These are phyloP conservation scores for Neonectria ditissima DNA, from an alignment of 2,329 filamentous ascomycete species.

Conservation along the genomic window DNA sequence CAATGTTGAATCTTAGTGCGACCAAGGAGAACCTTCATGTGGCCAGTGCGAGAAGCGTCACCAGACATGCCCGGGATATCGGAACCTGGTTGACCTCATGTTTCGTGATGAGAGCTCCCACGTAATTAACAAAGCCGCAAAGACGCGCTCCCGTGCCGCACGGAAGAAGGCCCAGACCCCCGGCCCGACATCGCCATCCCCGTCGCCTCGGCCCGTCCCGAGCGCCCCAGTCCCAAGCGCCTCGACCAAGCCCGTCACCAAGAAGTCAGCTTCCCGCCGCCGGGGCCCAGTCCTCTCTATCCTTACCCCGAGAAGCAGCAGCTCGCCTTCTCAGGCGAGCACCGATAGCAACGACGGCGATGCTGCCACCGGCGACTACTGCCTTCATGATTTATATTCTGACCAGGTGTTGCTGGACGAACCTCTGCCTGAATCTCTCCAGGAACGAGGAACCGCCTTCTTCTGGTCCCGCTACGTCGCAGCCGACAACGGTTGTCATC, in stretches of 20 bases:
- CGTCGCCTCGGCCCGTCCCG: slow-evolving; percentile 27
- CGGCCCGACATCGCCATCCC: slow-evolving; percentile 33
- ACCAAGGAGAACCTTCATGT: slow-evolving; percentile 63
- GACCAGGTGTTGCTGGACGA: slow-evolving; percentile 33
- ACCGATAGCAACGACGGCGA: slow-evolving; percentile 29
- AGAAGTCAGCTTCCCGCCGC: slow-evolving; percentile 22
- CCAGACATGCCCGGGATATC: slow-evolving; percentile 65
- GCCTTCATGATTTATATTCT: slow-evolving; percentile 30
- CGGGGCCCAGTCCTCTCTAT: slow-evolving; percentile 41
- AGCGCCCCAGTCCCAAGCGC: slow-evolving; percentile 11
- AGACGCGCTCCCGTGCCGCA: slow-evolving; percentile 42
- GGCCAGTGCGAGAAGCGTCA: slow-evolving; percentile 67
- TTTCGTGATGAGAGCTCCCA: slow-evolving; percentile 68
- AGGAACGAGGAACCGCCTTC: slow-evolving; percentile 60
- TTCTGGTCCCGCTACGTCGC: slow-evolving; percentile 65
- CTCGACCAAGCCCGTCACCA: slow-evolving; percentile 18
- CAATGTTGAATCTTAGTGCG: slow-evolving; percentile 56
- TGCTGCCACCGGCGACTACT: slow-evolving; percentile 18
- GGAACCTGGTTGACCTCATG: slow-evolving; percentile 67
- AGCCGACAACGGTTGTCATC: slow-evolving; percentile 59
- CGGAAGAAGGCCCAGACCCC: slow-evolving; percentile 39
- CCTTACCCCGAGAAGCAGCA: slow-evolving; percentile 39
- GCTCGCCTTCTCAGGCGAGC: slow-evolving; percentile 41
- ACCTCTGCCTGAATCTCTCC: slow-evolving; percentile 44
- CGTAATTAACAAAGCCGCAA: slow-evolving; percentile 65